Percentiles rank a stretch among this genome's conserved stretches.
Conservation (phyloP, 306 rosid species). For the Cucurbita pepo region DNA sequence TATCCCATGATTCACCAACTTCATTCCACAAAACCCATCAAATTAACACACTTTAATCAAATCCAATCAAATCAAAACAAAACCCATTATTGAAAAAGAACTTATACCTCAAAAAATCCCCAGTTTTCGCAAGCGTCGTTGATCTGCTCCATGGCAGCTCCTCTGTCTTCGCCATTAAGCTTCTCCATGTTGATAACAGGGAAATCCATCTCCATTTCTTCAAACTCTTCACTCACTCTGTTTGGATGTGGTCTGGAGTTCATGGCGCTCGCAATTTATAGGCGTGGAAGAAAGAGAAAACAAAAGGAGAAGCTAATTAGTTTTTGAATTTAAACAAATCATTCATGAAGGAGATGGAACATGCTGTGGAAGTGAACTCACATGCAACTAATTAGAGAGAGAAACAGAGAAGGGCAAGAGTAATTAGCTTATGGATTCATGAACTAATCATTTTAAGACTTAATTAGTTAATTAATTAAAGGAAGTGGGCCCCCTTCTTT, state of each 20-base stretch:
- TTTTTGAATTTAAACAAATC: background rate
- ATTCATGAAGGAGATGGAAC: background rate
- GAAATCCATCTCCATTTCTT: conserved; percentile 21
- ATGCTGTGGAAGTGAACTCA: background rate
- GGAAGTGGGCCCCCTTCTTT: too few species aligned
- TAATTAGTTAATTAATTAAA: too few species aligned
- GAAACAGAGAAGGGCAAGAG: background rate
- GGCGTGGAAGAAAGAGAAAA: background rate
- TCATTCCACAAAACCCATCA: background rate
- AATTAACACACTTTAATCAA: background rate
- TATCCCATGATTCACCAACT: conserved; percentile 91
- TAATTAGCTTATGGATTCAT: background rate
- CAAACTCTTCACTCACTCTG: background rate
- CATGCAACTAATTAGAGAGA: background rate
- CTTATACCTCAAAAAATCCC: conserved; percentile 90
- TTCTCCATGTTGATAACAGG: conserved; percentile 71
- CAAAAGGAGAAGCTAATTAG: too few species aligned
- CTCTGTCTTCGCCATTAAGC: conserved; percentile 51
- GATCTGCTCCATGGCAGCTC: conserved; percentile 40
- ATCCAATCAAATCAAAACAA: background rate
- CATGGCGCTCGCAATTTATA: background rate
- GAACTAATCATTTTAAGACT: background rate
- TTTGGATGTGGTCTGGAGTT: background rate
- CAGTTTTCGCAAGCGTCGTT: conserved; percentile 88
- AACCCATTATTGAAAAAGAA: background rate